Conservation (phyloP, 2,329 filamentous ascomycete species). For the Botrytis galanthina region DNA sequence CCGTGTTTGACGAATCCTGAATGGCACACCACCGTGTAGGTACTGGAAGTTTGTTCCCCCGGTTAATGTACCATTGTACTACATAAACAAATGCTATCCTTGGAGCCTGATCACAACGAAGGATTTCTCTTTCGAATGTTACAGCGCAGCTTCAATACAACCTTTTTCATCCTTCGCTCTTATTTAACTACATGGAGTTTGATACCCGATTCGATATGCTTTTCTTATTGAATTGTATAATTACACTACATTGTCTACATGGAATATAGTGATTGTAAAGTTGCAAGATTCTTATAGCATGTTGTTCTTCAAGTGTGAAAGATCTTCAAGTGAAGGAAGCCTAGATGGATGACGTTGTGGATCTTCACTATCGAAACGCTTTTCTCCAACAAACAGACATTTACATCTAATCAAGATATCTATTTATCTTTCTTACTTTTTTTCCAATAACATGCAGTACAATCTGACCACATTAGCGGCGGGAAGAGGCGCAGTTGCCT, state of each 20-base stretch:
- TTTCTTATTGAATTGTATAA: neutral
- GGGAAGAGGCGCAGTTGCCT: slow-evolving; percentile 20
- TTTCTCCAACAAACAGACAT: neutral
- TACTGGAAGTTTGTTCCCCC: neutral
- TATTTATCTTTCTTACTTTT: slow-evolving; percentile 8
- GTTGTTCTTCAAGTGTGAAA: neutral
- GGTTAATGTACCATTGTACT: neutral
- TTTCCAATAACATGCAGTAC: slow-evolving; percentile 1
- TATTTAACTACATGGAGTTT: neutral
- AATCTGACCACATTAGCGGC: slow-evolving; percentile 16
- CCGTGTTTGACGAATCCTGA: neutral
- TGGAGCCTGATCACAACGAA: neutral
- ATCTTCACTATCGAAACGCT: neutral
- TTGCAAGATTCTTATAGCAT: neutral
- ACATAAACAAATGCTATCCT: neutral
- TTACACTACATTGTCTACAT: accelerated
- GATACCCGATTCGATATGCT: neutral
- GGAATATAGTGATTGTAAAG: neutral
- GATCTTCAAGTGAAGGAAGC: slow-evolving; percentile 7
- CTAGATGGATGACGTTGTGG: neutral
- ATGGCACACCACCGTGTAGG: neutral
- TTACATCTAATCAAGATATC: neutral
- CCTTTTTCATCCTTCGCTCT: neutral
- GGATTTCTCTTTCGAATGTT: neutral
- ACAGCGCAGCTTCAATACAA: slow-evolving; percentile 11